Base-by-base conservation (phyloP, 805 yeast species). In the Kodamaea kaohsiungensis region DNA sequence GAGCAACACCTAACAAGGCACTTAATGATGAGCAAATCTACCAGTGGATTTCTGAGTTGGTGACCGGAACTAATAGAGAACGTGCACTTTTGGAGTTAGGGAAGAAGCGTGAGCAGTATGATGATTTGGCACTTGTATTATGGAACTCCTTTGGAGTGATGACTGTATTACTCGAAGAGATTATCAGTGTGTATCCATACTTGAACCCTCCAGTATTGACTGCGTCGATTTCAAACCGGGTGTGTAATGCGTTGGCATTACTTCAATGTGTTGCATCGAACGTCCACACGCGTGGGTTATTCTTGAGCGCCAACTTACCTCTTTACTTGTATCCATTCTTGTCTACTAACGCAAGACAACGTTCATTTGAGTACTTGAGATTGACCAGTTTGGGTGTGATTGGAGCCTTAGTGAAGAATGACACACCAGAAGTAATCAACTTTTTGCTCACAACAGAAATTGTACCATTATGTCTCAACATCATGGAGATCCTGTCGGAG, bases 121-220 rank as follows among this genome's bases (percentile, higher is more conserved):
- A 91, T 55, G 98, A 93, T 67, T 78, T 93, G 55, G 98, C 98
- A 0, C 70, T 91, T 40, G 96, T 93, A 4, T 75, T 93, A 55
- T 93, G 99, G 99, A 87, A 93, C 63, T 89, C 97, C 3, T 92
- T 88, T 71, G 99, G 98, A 30, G 98, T 93, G 10, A 91, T 95
- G 96, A 87, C 98, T 1, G 87, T 91, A 17, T 74, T 93, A 39
- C 71, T 93, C 55, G 96, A 90, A 67, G 99, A 93, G 67, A 91
- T 93, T 52, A 86, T 91, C 39, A 81, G 89, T 2, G 97, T 93
- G 5, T 93, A 93, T 68, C 97, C 99, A 10, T 79, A 87, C 64
- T 77, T 93, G 55, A 87, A 89, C 38, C 98, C 98, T 12, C 96
- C 96, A 30, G 85, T 82, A 43, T 78, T 95, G 55, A 85, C 91